Conservation (phyloP, 345 rosid species). For the Theobroma cacao region DNA sequence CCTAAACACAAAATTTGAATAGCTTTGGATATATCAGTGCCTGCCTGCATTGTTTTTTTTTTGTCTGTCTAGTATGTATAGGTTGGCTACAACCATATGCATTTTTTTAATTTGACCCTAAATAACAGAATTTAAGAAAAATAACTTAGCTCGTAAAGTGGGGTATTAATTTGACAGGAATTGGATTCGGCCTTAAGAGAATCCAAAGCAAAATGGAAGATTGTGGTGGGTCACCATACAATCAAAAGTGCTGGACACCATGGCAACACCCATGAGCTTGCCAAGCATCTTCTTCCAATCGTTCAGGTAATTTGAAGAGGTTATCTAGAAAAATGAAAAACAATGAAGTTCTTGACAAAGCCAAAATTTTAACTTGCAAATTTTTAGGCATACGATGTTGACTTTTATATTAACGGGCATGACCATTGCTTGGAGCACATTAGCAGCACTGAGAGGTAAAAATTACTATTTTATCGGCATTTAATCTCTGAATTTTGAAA, state of each 20-base stretch:
- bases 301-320: conserved; percentile 30
- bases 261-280: conserved; percentile 39
- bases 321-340: not conserved
- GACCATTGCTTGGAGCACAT: conserved; percentile 88
- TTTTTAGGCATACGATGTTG: conserved; percentile 53
- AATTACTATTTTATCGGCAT: not conserved
- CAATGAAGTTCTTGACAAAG: not conserved
- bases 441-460: conserved; percentile 51
- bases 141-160: not conserved
- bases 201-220: conserved; percentile 47
- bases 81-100: too few relatives aligned
- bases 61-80: too few relatives aligned
- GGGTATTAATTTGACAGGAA: conserved; percentile 18
- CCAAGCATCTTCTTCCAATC: conserved; percentile 33
- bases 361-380: not conserved
- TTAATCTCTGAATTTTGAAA: not conserved
- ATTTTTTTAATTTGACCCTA: too few relatives aligned
- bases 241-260: conserved; percentile 50
- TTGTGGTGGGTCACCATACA: conserved; percentile 55
- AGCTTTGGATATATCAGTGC: too few relatives aligned
- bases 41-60: too few relatives aligned
- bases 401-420: conserved; percentile 75
- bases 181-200: conserved; percentile 35
- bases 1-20: not conserved
- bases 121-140: too few relatives aligned